Conservation (phyloP, 2,329 filamentous ascomycete species). For the Nannizziopsis arthrosporioides region DNA sequence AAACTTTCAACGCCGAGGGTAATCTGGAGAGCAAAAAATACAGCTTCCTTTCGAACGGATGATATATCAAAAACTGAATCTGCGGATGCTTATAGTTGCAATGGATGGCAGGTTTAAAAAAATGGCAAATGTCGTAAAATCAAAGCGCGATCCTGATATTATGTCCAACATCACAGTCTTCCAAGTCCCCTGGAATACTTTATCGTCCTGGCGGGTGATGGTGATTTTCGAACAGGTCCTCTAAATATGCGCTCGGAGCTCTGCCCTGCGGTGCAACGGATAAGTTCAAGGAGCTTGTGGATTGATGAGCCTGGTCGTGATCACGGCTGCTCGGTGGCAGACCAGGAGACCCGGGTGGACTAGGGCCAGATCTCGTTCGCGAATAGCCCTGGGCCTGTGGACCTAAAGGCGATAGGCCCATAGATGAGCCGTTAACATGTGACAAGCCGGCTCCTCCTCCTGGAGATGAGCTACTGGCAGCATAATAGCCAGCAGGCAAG, state of each 20-base stretch:
- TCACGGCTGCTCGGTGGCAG: slow-evolving; percentile 36
- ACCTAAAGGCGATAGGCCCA: slow-evolving; percentile 51
- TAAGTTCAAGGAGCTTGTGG: slow-evolving; percentile 51
- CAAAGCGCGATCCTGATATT: too few species aligned
- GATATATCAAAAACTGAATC: not conserved
- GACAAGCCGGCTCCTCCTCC: slow-evolving; percentile 28
- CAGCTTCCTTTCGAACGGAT: not conserved
- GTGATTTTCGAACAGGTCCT: slow-evolving; percentile 77
- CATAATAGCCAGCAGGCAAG: slow-evolving; percentile 84
- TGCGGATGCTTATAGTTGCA: not conserved
- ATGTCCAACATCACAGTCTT: too few species aligned
- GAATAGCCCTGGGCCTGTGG: slow-evolving; percentile 46
- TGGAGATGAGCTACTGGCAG: slow-evolving; percentile 49
- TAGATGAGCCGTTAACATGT: slow-evolving; percentile 39
- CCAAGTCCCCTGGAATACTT: too few species aligned
- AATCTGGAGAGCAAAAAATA: not conserved
- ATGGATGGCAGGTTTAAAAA: not conserved
- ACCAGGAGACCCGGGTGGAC: slow-evolving; percentile 55
- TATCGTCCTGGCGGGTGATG: slow-evolving; percentile 13
- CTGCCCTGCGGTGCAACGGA: slow-evolving; percentile 56
- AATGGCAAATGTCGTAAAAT: not conserved
- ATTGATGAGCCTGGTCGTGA: slow-evolving; percentile 22
- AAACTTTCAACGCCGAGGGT: slow-evolving; percentile 1
- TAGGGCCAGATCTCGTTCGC: slow-evolving; percentile 40
- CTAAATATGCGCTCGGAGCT: slow-evolving; percentile 78